These are phyloP conservation scores for Amanita fuliginea DNA, from an alignment of 768 basidiomycete genomes.

Conservation along the genomic window DNA sequence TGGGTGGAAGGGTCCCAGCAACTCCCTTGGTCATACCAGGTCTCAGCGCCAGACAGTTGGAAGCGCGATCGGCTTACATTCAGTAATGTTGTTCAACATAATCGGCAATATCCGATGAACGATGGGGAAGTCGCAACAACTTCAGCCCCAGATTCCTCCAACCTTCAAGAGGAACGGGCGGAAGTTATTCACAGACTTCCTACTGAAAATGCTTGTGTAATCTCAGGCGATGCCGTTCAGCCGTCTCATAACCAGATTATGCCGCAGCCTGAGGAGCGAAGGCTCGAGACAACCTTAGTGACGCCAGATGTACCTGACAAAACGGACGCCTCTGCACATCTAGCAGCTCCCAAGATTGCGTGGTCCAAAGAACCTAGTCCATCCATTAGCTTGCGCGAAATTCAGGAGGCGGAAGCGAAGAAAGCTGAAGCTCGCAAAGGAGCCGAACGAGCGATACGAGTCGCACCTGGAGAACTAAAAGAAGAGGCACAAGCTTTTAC, in stretches of 20 bases:
- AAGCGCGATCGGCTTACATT: slow-evolving; percentile 39
- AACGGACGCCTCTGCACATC: not conserved
- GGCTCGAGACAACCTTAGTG: not conserved
- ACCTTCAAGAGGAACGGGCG: not conserved
- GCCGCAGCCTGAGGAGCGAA: not conserved
- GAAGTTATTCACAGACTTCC: slow-evolving; percentile 8
- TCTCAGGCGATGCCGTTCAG: slow-evolving; percentile 2
- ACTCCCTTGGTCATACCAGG: slow-evolving; percentile 44
- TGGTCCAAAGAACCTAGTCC: slow-evolving; percentile 49
- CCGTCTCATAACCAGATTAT: slow-evolving; percentile 7
- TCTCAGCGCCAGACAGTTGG: slow-evolving; percentile 37
- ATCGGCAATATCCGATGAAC: slow-evolving; percentile 32
- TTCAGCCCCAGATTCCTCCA: not conserved
- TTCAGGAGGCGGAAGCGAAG: slow-evolving; percentile 88
- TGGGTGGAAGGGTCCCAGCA: slow-evolving; percentile 24
- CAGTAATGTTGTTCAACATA: slow-evolving; percentile 49
- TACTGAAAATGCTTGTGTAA: slow-evolving; percentile 2
- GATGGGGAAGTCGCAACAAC: not conserved
- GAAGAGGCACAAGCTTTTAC: slow-evolving; percentile 57
- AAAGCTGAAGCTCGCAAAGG: slow-evolving; percentile 68
- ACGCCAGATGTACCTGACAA: not conserved
- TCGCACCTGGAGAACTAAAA: slow-evolving; percentile 23
- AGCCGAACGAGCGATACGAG: slow-evolving; percentile 48
- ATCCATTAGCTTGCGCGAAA: slow-evolving; percentile 76
- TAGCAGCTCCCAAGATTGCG: slow-evolving; percentile 32